These are phyloP conservation scores for Amanita molliuscula DNA, from an alignment of 768 basidiomycete genomes.

Conservation along the genomic window DNA sequence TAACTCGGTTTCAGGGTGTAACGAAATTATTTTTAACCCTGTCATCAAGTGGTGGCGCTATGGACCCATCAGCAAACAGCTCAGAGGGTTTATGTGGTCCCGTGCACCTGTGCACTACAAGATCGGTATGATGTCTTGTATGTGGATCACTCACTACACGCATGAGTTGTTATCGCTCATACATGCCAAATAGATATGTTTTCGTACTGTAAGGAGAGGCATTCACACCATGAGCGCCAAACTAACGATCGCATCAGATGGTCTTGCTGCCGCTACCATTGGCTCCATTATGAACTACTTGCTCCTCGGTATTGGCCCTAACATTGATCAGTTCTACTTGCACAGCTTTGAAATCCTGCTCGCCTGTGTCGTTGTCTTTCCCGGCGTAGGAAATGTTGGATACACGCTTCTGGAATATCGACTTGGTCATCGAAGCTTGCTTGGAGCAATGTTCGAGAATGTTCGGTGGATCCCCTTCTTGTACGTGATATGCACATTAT, in stretches of 20 bases:
- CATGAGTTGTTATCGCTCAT: neutral
- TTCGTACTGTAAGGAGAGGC: conserved; percentile 27
- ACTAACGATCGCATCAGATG: conserved; percentile 22
- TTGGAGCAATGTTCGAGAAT: conserved; percentile 43
- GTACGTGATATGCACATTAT: conserved; percentile 24
- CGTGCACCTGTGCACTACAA: conserved; percentile 73
- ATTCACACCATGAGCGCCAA: conserved; percentile 5
- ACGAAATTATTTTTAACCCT: conserved; percentile 82
- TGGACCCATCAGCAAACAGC: conserved; percentile 72
- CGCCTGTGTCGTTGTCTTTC: conserved; percentile 71
- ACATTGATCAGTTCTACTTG: conserved; percentile 66
- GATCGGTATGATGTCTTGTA: conserved; percentile 68
- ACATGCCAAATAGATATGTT: conserved; percentile 29
- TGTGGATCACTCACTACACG: conserved; percentile 11
- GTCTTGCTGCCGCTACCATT: conserved; percentile 60
- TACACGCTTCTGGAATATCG: conserved; percentile 70
- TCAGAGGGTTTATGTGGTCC: conserved; percentile 69
- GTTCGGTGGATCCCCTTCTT: conserved; percentile 66
- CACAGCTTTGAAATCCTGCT: conserved; percentile 76
- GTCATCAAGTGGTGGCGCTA: conserved; percentile 62
- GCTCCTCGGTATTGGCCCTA: conserved; percentile 58
- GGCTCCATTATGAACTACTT: conserved; percentile 67
- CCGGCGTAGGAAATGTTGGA: conserved; percentile 64
- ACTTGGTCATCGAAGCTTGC: conserved; percentile 47
- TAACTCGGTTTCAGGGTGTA: conserved; percentile 32